A percentile compares a stretch with the other conserved stretches of the same genome.
These are phyloP conservation scores for Penicillium sp. DNA, from an alignment of 2,329 filamentous ascomycete genomes.

Conservation along the genomic window DNA sequence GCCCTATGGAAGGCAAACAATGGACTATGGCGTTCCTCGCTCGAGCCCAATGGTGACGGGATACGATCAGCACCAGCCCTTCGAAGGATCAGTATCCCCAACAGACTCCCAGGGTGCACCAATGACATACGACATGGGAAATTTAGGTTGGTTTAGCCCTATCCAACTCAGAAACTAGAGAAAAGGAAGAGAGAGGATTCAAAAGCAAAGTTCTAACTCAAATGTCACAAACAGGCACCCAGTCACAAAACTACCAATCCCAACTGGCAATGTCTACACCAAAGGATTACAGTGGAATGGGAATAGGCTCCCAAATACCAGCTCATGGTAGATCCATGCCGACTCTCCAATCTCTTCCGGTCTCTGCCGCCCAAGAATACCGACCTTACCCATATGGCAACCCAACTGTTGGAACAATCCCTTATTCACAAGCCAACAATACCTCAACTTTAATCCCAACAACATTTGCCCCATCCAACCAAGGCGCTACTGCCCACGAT, in stretches of 20 bases:
- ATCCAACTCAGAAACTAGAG: background rate
- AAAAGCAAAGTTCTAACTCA: constrained; percentile 8
- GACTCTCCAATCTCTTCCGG: constrained; percentile 31
- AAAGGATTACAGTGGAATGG: constrained; percentile 26
- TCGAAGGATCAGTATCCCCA: constrained; percentile 38
- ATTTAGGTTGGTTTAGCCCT: constrained; percentile 24
- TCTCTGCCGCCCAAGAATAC: constrained; percentile 37
- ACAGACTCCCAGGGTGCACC: constrained; percentile 28
- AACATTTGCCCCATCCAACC: constrained; percentile 33
- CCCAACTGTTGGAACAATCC: constrained; percentile 30
- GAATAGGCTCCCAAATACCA: constrained; percentile 29
- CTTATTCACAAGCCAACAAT: constrained; percentile 33
- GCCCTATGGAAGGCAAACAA: constrained; percentile 28
- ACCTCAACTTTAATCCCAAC: constrained; percentile 39
- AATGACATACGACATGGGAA: constrained; percentile 31
- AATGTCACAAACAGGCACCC: constrained; percentile 23
- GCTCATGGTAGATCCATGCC: constrained; percentile 29
- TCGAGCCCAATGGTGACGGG: constrained; percentile 27
- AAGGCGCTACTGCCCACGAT: constrained; percentile 23
- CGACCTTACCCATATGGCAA: constrained; percentile 32
- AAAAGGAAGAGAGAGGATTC: background rate
- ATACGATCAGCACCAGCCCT: constrained; percentile 30
- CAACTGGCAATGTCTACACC: constrained; percentile 29
- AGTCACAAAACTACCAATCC: constrained; percentile 29
- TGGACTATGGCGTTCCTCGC: constrained; percentile 31